These are phyloP conservation scores for Paracamarosporium sp. DNA, from an alignment of 2,329 filamentous ascomycete genomes.

Conservation along the genomic window DNA sequence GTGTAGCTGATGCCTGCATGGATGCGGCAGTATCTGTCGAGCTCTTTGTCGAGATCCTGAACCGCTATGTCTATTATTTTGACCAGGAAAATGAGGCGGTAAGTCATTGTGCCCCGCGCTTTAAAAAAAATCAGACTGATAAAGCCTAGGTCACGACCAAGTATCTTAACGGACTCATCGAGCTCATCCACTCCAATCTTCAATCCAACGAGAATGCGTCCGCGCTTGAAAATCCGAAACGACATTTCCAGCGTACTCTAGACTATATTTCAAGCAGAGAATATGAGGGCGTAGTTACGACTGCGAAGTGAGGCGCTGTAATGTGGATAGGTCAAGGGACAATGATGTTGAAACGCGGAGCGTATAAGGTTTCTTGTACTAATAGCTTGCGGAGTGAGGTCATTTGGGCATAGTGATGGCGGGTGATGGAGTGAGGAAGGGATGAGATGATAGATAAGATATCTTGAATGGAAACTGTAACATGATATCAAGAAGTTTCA, in stretches of 20 bases:
- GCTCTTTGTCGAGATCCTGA: conserved; percentile 96
- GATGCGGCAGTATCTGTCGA: conserved; percentile 97
- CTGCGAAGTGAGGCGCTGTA: conserved; percentile 54
- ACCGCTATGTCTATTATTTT: conserved; percentile 99
- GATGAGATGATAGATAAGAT: neutral
- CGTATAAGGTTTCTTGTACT: conserved; percentile 1
- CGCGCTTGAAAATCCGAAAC: conserved; percentile 85
- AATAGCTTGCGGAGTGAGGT: neutral
- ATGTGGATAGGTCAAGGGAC: neutral
- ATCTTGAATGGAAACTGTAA: neutral
- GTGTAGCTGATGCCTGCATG: conserved; percentile 98
- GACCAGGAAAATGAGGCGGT: conserved; percentile 98
- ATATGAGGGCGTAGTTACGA: conserved; percentile 88
- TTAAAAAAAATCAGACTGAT: neutral
- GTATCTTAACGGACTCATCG: conserved; percentile 96
- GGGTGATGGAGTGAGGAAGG: neutral
- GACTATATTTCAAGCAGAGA: conserved; percentile 92
- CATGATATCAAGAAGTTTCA: neutral
- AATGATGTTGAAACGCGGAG: neutral
- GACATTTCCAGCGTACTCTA: conserved; percentile 92
- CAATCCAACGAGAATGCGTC: conserved; percentile 83
- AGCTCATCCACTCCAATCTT: conserved; percentile 96
- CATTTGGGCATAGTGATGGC: neutral
- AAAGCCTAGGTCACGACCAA: conserved; percentile 78
- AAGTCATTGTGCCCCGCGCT: conserved; percentile 35